Evolutionary conservation across 164 flowering plant genomes (phyloP).

Genomic region (Warburgia ugandensis): DNA sequence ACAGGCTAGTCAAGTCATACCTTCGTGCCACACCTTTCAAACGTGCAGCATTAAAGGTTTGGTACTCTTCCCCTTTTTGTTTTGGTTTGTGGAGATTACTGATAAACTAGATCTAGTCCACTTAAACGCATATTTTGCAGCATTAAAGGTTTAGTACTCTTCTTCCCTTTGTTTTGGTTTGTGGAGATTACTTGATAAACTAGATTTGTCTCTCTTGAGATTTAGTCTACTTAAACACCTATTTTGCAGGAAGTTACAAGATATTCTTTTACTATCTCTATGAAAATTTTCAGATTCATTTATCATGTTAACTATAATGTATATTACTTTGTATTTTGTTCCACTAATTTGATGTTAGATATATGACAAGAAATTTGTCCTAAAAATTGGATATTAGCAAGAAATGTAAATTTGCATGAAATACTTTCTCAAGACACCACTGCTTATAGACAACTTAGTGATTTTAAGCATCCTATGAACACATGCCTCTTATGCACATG

Average conservation of each 20-base stretch:
- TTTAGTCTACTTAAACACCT: not conserved
- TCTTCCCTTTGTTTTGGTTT: not conserved
- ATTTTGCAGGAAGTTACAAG: not conserved
- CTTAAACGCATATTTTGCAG: not conserved
- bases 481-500: no score
- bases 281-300: no score
- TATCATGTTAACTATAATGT: no score
- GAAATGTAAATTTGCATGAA: no score
- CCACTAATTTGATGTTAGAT: no score
- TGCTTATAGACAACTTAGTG: no score
- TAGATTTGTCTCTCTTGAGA: not conserved
- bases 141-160: conserved; percentile 3
- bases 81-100: not conserved
- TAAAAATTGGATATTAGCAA: no score
- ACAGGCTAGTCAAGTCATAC: conserved; percentile 83
- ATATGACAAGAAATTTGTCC: no score
- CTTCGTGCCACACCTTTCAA: conserved; percentile 76
- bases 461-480: no score
- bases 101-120: not conserved
- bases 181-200: not conserved
- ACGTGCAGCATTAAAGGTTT: conserved; percentile 82
- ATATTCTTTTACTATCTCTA: not conserved
- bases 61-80: not conserved
- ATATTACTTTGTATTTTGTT: no score
- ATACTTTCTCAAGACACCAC: no score